These are phyloP conservation scores for Pseudonitzschia multiseries DNA, from an alignment of 108 stramenopile genomes.

Conservation along the genomic window DNA sequence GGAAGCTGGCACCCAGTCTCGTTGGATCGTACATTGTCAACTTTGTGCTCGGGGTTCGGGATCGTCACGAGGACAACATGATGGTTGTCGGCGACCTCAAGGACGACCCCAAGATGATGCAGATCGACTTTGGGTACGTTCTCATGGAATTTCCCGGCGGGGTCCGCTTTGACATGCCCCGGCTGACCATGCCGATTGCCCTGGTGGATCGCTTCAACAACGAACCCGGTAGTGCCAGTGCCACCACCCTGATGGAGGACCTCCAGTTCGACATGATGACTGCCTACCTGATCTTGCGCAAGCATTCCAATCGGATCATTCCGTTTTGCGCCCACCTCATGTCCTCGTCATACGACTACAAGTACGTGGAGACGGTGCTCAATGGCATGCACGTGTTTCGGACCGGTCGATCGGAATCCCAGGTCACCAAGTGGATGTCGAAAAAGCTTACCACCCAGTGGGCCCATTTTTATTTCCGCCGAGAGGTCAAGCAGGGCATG, in stretches of 20 bases:
- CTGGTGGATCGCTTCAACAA: conserved; percentile 1
- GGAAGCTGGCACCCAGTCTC: conserved; percentile 5
- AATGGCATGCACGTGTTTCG: conserved; percentile 1
- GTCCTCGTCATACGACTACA: background rate
- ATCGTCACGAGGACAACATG: conserved; percentile 18
- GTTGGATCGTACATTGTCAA: conserved; percentile 10
- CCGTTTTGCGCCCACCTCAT: conserved; percentile 15
- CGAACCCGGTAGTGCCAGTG: background rate
- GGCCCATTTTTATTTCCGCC: conserved; percentile 13
- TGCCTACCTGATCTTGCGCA: background rate
- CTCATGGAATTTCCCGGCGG: conserved; percentile 7
- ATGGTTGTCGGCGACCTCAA: conserved; percentile 4
- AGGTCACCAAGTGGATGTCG: conserved; percentile 8
- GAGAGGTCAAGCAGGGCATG: conserved; percentile 16
- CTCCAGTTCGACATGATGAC: conserved; percentile 6
- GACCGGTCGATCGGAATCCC: background rate
- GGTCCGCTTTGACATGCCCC: conserved; percentile 13
- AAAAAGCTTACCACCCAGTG: conserved; percentile 4
- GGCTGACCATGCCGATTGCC: conserved; percentile 12
- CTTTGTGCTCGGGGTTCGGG: conserved; percentile 5
- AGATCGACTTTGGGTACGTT: conserved; percentile 7
- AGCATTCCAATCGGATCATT: conserved; percentile 5
- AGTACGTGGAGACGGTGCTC: background rate
- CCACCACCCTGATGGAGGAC: conserved; percentile 3
- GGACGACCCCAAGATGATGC: conserved; percentile 10